phyloP scores from a whole-genome alignment of 768 basidiomycete species.

The Phylloporus scabripes region DNA sequence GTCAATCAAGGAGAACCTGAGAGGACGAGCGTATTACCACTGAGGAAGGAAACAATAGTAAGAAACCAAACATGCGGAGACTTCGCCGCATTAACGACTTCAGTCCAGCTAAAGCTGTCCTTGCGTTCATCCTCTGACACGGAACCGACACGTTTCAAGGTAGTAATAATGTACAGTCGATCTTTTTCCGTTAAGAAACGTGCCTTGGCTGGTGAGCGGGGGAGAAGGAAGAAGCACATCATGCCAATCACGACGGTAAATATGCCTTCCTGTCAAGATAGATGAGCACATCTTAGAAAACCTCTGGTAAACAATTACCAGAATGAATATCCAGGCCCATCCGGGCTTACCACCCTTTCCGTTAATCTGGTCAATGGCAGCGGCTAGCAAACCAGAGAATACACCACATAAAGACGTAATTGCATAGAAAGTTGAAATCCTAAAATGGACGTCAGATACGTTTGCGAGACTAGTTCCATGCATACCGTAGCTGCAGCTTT shows the following conservation, averaged over 20 bases:
- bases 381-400: constrained; percentile 60
- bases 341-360: constrained; percentile 46
- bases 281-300: neutral
- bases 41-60: constrained; percentile 46
- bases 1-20: neutral
- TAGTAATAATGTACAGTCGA: constrained; percentile 38
- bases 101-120: constrained; percentile 52
- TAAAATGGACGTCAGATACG: constrained; percentile 10
- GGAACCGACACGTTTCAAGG: constrained; percentile 21
- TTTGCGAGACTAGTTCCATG: neutral
- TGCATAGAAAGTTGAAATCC: constrained; percentile 35
- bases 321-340: constrained; percentile 60
- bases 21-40: constrained; percentile 32
- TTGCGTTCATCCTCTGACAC: constrained; percentile 36
- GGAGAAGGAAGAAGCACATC: constrained; percentile 43
- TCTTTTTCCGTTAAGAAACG: constrained; percentile 49
- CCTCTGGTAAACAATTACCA: constrained; percentile 27
- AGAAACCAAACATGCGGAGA: constrained; percentile 54
- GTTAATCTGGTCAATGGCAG: constrained; percentile 51
- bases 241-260: constrained; percentile 59
- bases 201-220: constrained; percentile 39
- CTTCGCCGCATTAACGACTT: constrained; percentile 44
- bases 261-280: constrained; percentile 43
- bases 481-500: constrained; percentile 21
- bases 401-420: constrained; percentile 51